These are phyloP conservation scores for Endocladia muricata DNA, from an alignment of 31 red algal species.

Conservation along the genomic window DNA sequence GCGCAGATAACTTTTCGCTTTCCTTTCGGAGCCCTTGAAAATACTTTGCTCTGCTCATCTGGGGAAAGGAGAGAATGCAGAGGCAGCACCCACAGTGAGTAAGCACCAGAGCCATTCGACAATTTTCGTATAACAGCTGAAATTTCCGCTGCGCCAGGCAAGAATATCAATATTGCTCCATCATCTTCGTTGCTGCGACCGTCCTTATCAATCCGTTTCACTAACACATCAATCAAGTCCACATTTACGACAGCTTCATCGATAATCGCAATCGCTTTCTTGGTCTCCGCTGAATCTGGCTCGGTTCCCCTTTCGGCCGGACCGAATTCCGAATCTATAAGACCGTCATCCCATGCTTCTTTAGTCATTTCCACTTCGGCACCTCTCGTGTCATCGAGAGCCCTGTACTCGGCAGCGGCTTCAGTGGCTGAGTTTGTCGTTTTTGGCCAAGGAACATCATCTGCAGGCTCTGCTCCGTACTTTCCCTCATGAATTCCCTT, in stretches of 20 bases:
- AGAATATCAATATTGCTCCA: conserved; percentile 86
- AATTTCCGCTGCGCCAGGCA: conserved; percentile 86
- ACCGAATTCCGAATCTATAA: background rate
- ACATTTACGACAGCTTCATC: conserved; percentile 73
- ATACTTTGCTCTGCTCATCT: conserved; percentile 63
- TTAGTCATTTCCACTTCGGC: background rate
- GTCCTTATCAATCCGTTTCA: conserved; percentile 41
- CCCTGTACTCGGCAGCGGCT: conserved; percentile 18
- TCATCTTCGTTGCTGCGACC: conserved; percentile 5
- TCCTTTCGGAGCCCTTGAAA: conserved; percentile 52
- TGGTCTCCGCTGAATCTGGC: background rate
- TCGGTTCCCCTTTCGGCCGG: too few species aligned
- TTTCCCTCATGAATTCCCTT: background rate
- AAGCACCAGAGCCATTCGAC: conserved; percentile 8
- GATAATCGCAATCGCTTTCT: conserved; percentile 34
- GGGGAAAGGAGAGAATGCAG: conserved; percentile 79
- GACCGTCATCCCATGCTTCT: background rate
- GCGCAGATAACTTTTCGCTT: conserved; percentile 89
- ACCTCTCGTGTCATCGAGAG: conserved; percentile 26
- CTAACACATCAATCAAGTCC: conserved; percentile 74
- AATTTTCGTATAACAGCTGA: conserved; percentile 42
- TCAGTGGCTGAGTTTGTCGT: conserved; percentile 23
- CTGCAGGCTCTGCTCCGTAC: conserved; percentile 6
- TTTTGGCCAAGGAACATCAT: background rate
- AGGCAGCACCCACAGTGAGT: conserved; percentile 44